Evolutionary conservation across 2,329 filamentous ascomycete genomes (phyloP), one percentile per base, ranked within the genome.

Genomic region (Neofusicoccum laricinum): DNA sequence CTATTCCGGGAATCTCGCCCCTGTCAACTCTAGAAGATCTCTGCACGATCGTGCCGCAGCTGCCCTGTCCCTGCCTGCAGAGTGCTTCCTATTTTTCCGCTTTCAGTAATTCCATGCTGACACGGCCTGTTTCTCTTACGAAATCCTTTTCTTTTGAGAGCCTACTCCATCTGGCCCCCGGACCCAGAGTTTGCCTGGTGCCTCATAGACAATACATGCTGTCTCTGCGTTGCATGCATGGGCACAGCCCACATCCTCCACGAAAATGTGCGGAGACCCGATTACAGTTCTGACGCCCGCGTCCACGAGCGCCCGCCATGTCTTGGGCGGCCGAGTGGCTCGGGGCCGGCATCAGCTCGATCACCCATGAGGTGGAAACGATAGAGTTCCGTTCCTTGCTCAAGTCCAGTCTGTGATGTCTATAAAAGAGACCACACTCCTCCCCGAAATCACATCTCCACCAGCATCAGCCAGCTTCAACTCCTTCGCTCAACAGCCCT

Each of bases 391-490:
- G 17, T n/a, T 59, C 53, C 30, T 45, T 48, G 61, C 36, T 41
- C 25, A 11, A 25, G n/a, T 21, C 38, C 40, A 17, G 64, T 25
- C 55, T 36, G n/a, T 11, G 17, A 46, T 45, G 32, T n/a, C 63
- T 64, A 64, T 64, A 64, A 53, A 51, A 25, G 21, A 68, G 53
- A 25, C 68, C 64, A 58, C 50, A 12, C 36, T 65, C 59, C 70
- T 65, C 14, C 64, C 65, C 3, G 49, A 64, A 25, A 17, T 67
- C 66, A 14, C 34, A 32, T 53, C 45, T 45, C 43, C 36, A 61
- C 10, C 46, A 58, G 19, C 55, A 21, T 32, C 36, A 43, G 14
- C 15, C 50, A 69, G 65, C 67, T 64, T 11, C 40, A 65, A 41
- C 66, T 50, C 62, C 34, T 40, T 65, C 32, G 63, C 62, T 64